Conservation (phyloP, 257 asterid genomes). For the Solanum bulbocastanum region DNA sequence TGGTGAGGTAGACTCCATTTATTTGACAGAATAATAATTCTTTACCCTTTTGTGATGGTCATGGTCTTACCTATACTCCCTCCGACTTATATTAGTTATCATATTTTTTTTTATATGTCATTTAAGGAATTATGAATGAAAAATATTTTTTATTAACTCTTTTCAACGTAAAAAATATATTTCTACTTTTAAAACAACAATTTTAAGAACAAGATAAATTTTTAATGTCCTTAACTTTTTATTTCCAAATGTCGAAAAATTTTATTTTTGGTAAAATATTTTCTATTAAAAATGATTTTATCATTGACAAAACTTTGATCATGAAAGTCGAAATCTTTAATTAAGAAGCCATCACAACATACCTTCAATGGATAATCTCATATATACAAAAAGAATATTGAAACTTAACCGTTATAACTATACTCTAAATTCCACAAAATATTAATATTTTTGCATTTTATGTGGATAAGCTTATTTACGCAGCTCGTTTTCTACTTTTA, state of each 20-base stretch:
- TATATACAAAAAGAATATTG: too few species aligned
- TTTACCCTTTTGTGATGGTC: neutral
- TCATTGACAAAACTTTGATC: too few species aligned
- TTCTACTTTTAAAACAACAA: too few species aligned
- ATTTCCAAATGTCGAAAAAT: neutral
- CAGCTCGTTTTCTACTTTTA: too few species aligned
- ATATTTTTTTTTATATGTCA: accelerated
- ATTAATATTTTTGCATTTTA: too few species aligned
- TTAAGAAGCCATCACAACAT: neutral
- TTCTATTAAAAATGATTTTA: neutral
- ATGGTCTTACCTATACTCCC: neutral
- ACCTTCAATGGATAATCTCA: neutral
- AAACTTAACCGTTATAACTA: too few species aligned
- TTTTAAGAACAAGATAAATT: too few species aligned
- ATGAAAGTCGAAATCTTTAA: neutral
- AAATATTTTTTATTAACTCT: neutral
- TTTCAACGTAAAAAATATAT: neutral
- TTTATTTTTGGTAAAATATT: neutral
- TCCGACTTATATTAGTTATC: neutral
- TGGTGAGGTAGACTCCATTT: neutral
- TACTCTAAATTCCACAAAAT: too few species aligned
- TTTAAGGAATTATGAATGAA: neutral
- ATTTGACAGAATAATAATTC: constrained; percentile 9
- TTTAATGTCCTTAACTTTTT: neutral
- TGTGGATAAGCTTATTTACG: too few species aligned